These are phyloP conservation scores for Euclidium syriacum DNA, from an alignment of 345 rosid genomes.

Conservation along the genomic window DNA sequence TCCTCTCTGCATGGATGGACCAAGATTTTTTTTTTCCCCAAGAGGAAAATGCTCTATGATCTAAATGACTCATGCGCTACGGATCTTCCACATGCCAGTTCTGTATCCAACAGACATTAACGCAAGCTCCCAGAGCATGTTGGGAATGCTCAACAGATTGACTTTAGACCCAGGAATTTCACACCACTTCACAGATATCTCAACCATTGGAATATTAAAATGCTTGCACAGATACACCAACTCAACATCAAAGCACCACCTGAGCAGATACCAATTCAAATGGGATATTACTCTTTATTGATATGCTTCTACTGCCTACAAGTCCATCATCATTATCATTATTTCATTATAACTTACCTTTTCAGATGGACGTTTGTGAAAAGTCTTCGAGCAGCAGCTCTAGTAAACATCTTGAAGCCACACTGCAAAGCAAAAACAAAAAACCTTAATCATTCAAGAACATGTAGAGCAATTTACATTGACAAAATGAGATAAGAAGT, in stretches of 20 bases:
- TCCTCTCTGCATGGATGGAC: not conserved
- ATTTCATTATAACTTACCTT: constrained; percentile 43
- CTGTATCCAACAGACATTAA: constrained; percentile 90
- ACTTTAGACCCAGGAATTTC: constrained; percentile 98
- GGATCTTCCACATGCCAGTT: constrained; percentile 71
- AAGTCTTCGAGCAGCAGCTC: constrained; percentile 96
- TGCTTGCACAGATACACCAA: constrained; percentile 82
- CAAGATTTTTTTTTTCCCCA: not conserved
- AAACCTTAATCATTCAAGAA: not conserved
- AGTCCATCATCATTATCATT: not conserved
- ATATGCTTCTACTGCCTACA: not conserved
- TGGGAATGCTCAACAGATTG: constrained; percentile 80
- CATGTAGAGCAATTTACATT: not conserved
- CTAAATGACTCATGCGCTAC: constrained; percentile 23
- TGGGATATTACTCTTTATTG: not conserved
- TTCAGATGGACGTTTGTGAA: constrained; percentile 78
- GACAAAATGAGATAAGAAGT: not conserved
- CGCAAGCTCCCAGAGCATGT: constrained; percentile 96
- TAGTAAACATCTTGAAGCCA: constrained; percentile 98
- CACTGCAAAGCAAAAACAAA: constrained; percentile 79
- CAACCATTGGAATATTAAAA: constrained; percentile 63
- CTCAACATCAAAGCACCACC: constrained; percentile 99
- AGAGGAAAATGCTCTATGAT: not conserved
- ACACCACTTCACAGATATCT: constrained; percentile 90
- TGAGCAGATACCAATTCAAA: constrained; percentile 23